A percentile compares a stretch with the other conserved stretches of the same genome.
Evolutionary conservation across 108 stramenopile species (phyloP).

Genomic region (Nitzschia sp.): DNA sequence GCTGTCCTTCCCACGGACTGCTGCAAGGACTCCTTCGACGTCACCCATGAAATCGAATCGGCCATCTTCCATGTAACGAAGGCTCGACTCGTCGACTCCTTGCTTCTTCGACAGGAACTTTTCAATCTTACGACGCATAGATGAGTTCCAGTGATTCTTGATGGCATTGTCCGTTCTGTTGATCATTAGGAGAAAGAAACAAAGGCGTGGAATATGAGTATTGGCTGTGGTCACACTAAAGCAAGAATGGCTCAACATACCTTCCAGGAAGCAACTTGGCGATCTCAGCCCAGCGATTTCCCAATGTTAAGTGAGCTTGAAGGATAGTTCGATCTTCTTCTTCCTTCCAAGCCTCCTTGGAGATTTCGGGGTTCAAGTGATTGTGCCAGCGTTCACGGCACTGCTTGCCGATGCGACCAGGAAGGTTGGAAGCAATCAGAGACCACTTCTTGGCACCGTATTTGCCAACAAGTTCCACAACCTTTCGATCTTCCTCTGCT

Average conservation of each 20-base stretch:
- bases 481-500: slow-evolving; percentile 84
- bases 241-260: slow-evolving; percentile 39
- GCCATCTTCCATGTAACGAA: slow-evolving; percentile 66
- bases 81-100: slow-evolving; percentile 46
- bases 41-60: slow-evolving; percentile 88
- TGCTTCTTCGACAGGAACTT: slow-evolving; percentile 65
- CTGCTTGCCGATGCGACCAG: slow-evolving; percentile 98
- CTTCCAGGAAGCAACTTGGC: slow-evolving; percentile 86
- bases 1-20: slow-evolving; percentile 65
- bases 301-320: slow-evolving; percentile 61
- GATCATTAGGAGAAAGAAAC: slow-evolving; percentile 23
- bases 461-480: slow-evolving; percentile 69
- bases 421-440: slow-evolving; percentile 80
- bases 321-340: slow-evolving; percentile 90
- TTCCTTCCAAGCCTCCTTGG: slow-evolving; percentile 86
- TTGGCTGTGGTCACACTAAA: not conserved
- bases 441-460: slow-evolving; percentile 86
- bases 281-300: slow-evolving; percentile 89
- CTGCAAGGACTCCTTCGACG: slow-evolving; percentile 75
- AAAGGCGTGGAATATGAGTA: not conserved
- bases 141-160: slow-evolving; percentile 96
- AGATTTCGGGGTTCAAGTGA: slow-evolving; percentile 94
- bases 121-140: slow-evolving; percentile 85
- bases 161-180: slow-evolving; percentile 97
- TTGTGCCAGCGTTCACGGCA: slow-evolving; percentile 99